These are phyloP conservation scores for Fraxinus cuspidata DNA, from an alignment of 257 asterid species.

Conservation along the genomic window DNA sequence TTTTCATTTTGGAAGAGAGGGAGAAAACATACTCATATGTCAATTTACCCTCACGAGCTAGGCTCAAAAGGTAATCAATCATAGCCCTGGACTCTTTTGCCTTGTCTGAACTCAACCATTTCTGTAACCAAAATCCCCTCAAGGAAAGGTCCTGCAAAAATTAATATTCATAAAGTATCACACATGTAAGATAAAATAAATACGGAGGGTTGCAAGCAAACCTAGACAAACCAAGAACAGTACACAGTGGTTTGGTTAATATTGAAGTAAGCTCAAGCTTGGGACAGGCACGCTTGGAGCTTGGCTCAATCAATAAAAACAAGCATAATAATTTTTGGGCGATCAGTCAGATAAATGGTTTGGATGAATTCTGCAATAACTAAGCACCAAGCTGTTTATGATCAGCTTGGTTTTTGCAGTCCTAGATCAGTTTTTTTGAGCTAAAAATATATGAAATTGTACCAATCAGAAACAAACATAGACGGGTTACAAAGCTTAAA, in stretches of 20 bases:
- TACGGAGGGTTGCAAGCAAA: not conserved
- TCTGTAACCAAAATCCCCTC: slow-evolving; percentile 96
- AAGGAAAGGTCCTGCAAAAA: slow-evolving; percentile 71
- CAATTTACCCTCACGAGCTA: slow-evolving; percentile 67
- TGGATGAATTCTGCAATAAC: not conserved
- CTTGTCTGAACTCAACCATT: slow-evolving; percentile 72
- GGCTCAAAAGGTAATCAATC: slow-evolving; percentile 73
- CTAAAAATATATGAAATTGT: not conserved
- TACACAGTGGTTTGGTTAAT: not conserved
- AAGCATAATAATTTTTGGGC: not conserved
- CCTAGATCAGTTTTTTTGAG: not conserved
- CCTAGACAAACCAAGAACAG: not conserved
- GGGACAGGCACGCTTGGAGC: not conserved
- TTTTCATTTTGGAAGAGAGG: not conserved
- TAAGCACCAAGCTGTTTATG: not conserved
- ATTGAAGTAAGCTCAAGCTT: not conserved
- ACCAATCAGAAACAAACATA: not conserved
- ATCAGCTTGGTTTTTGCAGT: not conserved
- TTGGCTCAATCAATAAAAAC: not conserved
- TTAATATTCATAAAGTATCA: not conserved
- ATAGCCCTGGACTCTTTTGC: slow-evolving; percentile 65
- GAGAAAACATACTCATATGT: slow-evolving; percentile 63
- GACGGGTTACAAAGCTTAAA: not conserved
- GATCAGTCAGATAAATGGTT: not conserved
- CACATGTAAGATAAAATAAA: not conserved